Base-by-base conservation (phyloP, 2,329 filamentous ascomycete species). In the Colletotrichum sp. region DNA sequence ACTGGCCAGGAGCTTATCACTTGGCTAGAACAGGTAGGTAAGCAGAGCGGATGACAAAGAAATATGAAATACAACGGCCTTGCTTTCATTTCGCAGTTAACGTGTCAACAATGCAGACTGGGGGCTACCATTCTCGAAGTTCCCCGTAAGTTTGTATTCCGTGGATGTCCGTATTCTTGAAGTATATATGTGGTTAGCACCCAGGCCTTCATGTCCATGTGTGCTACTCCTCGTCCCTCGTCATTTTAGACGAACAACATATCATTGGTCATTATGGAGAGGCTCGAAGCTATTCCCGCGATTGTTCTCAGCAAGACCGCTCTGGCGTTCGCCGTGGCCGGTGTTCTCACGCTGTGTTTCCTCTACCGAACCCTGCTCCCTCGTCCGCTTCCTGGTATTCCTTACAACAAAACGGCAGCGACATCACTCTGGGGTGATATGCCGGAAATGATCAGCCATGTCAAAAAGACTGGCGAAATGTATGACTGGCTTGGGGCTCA, bases 401-500 rank as follows among this genome's bases (percentile, higher is more conserved):
- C 72, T 4, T 72, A 77, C 72, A 75, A 75, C 30, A 36, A 48
- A 24, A 34, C 48, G 7, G 75, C 75, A 7, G 55, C 67, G 3
- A 26, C 4, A 12, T 71, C 72, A 4, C 43, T 77, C 39, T 36
- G 68, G 4, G 75, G 75, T 28, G 72, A 75, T 48, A 74, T 77
- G 60, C 75, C 61, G 1, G 68, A 69, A 12, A 71, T 77, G 68
- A 18, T 72, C 4, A 32, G 63, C 39, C 63, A 77, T 10, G 55
- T 24, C 8, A 26, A 52, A 32, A 36, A 61, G 43, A 74, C 70
- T 28, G 74, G 74, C 10, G 70, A 73, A 3, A 69, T 74, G 59
- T 73, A 69, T 30, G 70, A 73, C 71, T 83, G 82, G 82, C 72
- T 82, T 60, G 80, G 77, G 77, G 78, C 67, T 24, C 81, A 82